phyloP scores from a whole-genome alignment of 2,329 filamentous ascomycete species.

The Byssothecium circinans region DNA sequence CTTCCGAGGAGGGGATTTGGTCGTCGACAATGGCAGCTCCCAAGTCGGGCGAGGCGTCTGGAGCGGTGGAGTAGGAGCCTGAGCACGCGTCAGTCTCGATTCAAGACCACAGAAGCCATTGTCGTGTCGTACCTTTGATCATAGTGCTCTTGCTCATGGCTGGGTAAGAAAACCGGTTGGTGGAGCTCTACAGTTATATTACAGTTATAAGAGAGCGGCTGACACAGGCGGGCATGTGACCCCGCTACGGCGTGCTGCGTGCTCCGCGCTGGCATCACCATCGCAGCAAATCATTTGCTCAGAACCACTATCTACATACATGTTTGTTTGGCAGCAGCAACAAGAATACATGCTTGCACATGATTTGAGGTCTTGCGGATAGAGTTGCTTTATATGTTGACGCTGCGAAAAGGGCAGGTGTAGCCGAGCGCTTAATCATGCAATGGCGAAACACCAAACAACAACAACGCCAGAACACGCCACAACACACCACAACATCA shows the following conservation, averaged over 20 bases:
- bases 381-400: no score
- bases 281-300: no score
- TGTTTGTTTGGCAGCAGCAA: no score
- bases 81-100: constrained; percentile 7
- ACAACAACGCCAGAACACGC: not conserved
- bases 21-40: constrained; percentile 34
- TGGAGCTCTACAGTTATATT: not conserved
- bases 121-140: constrained; percentile 11
- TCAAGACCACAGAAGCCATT: not conserved
- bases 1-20: constrained; percentile 40
- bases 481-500: no score
- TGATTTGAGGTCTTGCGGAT: no score
- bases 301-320: no score
- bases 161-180: not conserved
- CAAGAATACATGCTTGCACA: no score
- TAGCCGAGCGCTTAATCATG: not conserved
- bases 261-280: not conserved
- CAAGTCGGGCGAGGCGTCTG: constrained; percentile 41
- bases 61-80: constrained; percentile 27
- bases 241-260: constrained; percentile 4
- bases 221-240: constrained; percentile 4
- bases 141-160: constrained; percentile 7
- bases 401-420: no score
- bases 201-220: not conserved
- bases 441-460: not conserved